A percentile compares a stretch with the other conserved stretches of the same genome.
phyloP scores from a whole-genome alignment of 768 basidiomycete species.

The Trametes maxima region DNA sequence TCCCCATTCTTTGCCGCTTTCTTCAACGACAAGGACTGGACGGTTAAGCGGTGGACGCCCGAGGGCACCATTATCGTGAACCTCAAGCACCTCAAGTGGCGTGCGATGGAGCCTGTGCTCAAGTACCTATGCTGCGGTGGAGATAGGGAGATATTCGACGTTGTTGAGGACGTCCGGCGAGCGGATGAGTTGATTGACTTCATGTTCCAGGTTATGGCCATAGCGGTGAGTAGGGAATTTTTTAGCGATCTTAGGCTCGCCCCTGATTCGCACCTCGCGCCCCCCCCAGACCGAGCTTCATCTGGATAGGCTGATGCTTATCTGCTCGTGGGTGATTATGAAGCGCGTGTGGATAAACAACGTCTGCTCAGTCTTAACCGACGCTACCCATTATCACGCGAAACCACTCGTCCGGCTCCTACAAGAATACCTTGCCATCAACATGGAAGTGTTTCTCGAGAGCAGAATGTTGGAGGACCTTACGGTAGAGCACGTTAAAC shows the following conservation, averaged over 20 bases:
- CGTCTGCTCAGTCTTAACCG: constrained; percentile 75
- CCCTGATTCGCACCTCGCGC: background rate
- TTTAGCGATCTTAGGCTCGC: background rate
- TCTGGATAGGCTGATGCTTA: constrained; percentile 78
- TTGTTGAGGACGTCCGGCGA: constrained; percentile 58
- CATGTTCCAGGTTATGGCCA: constrained; percentile 83
- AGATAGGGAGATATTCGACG: constrained; percentile 69
- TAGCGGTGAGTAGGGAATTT: constrained; percentile 65
- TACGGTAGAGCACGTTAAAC: constrained; percentile 60
- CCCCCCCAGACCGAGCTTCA: constrained; percentile 78
- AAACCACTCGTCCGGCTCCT: constrained; percentile 66
- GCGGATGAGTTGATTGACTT: constrained; percentile 83
- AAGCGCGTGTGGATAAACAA: constrained; percentile 71
- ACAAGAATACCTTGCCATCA: constrained; percentile 77
- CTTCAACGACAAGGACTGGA: constrained; percentile 86
- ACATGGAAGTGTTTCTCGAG: constrained; percentile 88
- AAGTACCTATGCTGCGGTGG: constrained; percentile 75
- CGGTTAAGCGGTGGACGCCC: constrained; percentile 53
- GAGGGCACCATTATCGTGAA: constrained; percentile 63
- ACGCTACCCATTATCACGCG: constrained; percentile 81
- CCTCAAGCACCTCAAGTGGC: constrained; percentile 72
- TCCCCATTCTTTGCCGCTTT: constrained; percentile 84
- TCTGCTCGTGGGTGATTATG: constrained; percentile 81
- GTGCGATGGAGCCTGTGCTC: constrained; percentile 74
- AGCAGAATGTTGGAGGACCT: constrained; percentile 78